Conservation (phyloP, 192 early-diverging fungal genomes). For the Coemansia sp. region DNA sequence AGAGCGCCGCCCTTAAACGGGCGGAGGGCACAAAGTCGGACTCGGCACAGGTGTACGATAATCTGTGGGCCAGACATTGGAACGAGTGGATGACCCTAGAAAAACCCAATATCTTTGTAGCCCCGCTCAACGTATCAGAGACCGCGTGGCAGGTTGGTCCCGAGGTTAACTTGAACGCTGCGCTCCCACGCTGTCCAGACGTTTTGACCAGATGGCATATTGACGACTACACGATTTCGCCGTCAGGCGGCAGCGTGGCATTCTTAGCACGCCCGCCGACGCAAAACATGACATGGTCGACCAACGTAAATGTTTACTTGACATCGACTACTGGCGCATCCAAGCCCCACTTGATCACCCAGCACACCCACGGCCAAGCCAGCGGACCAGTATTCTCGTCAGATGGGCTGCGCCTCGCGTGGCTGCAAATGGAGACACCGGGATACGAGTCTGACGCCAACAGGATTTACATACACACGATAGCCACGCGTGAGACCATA, state of each 20-base stretch:
- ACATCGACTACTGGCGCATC: conserved; percentile 51
- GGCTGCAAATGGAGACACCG: conserved; percentile 71
- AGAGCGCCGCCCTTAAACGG: conserved; percentile 56
- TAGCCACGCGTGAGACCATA: conserved; percentile 44
- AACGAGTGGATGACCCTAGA: conserved; percentile 63
- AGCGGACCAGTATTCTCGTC: conserved; percentile 62
- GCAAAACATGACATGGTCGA: conserved; percentile 67
- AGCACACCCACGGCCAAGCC: conserved; percentile 59
- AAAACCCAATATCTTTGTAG: conserved; percentile 63
- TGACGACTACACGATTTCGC: conserved; percentile 66
- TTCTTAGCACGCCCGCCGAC: conserved; percentile 66
- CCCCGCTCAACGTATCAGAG: conserved; percentile 38
- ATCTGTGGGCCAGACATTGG: conserved; percentile 79
- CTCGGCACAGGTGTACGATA: conserved; percentile 63
- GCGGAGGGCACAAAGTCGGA: conserved; percentile 46
- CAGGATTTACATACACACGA: conserved; percentile 61
- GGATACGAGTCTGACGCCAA: conserved; percentile 70
- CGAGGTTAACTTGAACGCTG: conserved; percentile 18
- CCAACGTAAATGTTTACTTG: conserved; percentile 67
- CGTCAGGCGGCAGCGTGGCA: conserved; percentile 63
- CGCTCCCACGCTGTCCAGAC: conserved; percentile 54
- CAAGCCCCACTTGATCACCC: conserved; percentile 48
- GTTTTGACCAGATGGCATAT: conserved; percentile 58
- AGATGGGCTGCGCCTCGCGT: conserved; percentile 65
- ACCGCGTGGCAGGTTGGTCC: conserved; percentile 41